Base-by-base conservation (phyloP, 306 rosid species). In the Corylus heterophylla region DNA sequence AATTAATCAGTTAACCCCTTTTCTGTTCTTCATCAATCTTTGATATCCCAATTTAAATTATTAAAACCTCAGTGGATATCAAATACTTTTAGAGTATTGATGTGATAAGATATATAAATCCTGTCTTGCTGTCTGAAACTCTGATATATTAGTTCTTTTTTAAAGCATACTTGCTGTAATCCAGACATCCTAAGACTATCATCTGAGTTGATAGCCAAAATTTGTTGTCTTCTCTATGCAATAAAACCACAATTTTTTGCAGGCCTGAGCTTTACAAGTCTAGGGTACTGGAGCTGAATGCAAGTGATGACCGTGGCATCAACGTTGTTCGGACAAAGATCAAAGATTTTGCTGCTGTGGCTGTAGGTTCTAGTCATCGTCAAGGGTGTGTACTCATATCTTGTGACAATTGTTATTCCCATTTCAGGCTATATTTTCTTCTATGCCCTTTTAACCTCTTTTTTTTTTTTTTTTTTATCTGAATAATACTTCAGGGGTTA, bases 271-370 rank as follows among this genome's bases (percentile, higher is more conserved):
- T 93, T 11, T 93, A 95, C 83, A 88, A 88, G 86, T 89, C 94
- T 66, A 91, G 99, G 89, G 98, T 93, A 74, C 81, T 90, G 86
- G 98, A 95, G 89, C 86, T 95, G 49, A 95, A 95, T 93, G 99
- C 99, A 22, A 95, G 99, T 85, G 99, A 91, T 85, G 99, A 95
- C 71, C 95, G 96, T 58, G 99, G 97, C 54, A 95, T 95, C 77
- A 93, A 93, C 59, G 94, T 95, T 77, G 99, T 95, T 62, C 85
- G 98, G 76, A 95, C 99, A 68, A 95, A 93, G 86, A 95, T 95
- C 8, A 95, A 95, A 59, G 86, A 88, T 87, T 95, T 95, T 78
- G 99, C 98, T 29, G 93, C 87, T n/a, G 87, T 90, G 14, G 96
- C 99, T 63, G 98, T 93, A 52, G 90, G 93, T 77, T 78, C 91